phyloP scores from a whole-genome alignment of 345 rosid genomes.

The Brassica nigra region DNA sequence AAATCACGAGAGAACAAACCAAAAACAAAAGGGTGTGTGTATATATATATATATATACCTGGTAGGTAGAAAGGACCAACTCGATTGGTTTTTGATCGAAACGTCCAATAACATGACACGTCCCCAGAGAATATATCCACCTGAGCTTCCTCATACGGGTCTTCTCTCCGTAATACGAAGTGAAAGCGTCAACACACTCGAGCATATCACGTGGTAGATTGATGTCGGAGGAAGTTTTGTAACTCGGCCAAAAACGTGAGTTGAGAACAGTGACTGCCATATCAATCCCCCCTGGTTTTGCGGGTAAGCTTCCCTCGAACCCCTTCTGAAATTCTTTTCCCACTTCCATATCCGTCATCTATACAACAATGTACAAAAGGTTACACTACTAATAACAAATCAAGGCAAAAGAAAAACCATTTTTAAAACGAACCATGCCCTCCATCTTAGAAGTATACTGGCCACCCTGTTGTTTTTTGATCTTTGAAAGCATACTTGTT shows the following conservation, averaged over 20 bases:
- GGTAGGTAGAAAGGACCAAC: slow-evolving; percentile 52
- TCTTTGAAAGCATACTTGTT: slow-evolving; percentile 59
- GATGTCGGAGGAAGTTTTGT: slow-evolving; percentile 62
- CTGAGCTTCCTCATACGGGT: slow-evolving; percentile 52
- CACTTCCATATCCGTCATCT: slow-evolving; percentile 67
- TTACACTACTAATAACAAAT: neutral
- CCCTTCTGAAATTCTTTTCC: slow-evolving; percentile 62
- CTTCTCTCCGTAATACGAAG: slow-evolving; percentile 44
- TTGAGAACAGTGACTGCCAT: slow-evolving; percentile 76
- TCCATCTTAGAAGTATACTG: slow-evolving; percentile 73
- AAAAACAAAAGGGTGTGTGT: neutral
- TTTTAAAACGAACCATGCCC: slow-evolving; percentile 48
- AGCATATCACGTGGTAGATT: slow-evolving; percentile 80
- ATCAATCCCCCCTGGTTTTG: slow-evolving; percentile 57
- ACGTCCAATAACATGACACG: slow-evolving; percentile 51
- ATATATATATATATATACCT: slow-evolving; percentile 44
- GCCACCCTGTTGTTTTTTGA: slow-evolving; percentile 55
- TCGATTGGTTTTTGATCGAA: slow-evolving; percentile 55
- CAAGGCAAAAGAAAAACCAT: neutral
- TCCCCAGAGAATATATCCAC: slow-evolving; percentile 63
- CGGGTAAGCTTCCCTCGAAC: slow-evolving; percentile 54
- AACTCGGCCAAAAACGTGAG: slow-evolving; percentile 84
- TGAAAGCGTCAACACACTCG: slow-evolving; percentile 54
- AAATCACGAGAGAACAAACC: neutral
- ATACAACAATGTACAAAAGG: neutral